Evolutionary conservation across 768 basidiomycete species (phyloP).

Genomic region (Neoboletus subvelutipes): DNA sequence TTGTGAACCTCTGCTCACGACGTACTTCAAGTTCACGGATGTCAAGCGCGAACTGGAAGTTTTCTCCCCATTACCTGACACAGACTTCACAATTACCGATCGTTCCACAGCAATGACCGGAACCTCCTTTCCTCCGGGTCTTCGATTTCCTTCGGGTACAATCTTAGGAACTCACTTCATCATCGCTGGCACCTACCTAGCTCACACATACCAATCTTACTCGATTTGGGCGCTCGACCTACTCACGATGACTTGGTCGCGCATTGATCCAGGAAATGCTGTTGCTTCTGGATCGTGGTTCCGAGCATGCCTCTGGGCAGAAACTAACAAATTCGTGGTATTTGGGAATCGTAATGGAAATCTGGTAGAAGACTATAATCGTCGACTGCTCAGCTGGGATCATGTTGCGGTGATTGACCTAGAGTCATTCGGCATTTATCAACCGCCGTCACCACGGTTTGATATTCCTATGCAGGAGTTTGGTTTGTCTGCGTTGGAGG

Average conservation of each 20-base stretch:
- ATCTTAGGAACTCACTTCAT: conserved; percentile 89
- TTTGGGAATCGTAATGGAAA: conserved; percentile 90
- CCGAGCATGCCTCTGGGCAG: conserved; percentile 83
- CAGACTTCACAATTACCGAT: conserved; percentile 77
- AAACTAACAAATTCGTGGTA: conserved; percentile 81
- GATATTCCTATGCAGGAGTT: conserved; percentile 78
- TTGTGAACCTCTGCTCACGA: conserved; percentile 6
- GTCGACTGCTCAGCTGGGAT: conserved; percentile 87
- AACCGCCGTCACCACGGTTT: conserved; percentile 68
- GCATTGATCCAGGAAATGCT: conserved; percentile 85
- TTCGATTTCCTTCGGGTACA: conserved; percentile 94
- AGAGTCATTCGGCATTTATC: conserved; percentile 95
- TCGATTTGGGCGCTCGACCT: conserved; percentile 96
- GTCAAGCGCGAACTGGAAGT: conserved; percentile 95
- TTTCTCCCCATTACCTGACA: conserved; percentile 75
- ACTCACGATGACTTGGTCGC: conserved; percentile 76
- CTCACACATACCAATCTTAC: conserved; percentile 91
- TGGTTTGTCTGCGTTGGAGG: conserved; percentile 81
- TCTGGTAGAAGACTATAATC: conserved; percentile 90
- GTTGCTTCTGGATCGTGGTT: conserved; percentile 93
- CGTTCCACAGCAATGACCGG: conserved; percentile 81
- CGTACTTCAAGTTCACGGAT: conserved; percentile 71
- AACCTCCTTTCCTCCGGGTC: conserved; percentile 83
- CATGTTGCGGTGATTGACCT: conserved; percentile 89
- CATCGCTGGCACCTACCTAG: conserved; percentile 93